Evolutionary conservation across 441 rosid species (phyloP).

Genomic region (Cnidoscolus chayamansa): DNA sequence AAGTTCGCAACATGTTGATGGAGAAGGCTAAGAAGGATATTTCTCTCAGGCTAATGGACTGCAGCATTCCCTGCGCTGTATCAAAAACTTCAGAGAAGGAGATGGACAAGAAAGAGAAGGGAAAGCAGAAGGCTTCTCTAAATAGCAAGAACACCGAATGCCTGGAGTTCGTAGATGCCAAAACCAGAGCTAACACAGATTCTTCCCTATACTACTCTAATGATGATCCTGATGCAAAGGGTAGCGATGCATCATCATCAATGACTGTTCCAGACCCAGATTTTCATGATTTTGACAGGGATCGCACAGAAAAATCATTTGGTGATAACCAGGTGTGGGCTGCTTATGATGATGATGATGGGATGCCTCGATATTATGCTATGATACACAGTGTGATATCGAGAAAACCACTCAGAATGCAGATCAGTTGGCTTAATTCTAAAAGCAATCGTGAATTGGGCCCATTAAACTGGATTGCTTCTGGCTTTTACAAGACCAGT

Average conservation of each 20-base stretch:
- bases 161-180: slow-evolving; percentile 15
- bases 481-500: slow-evolving; percentile 76
- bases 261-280: slow-evolving; percentile 85
- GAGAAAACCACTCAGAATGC: slow-evolving; percentile 63
- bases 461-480: slow-evolving; percentile 65
- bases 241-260: slow-evolving; percentile 19
- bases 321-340: slow-evolving; percentile 81
- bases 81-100: slow-evolving; percentile 21
- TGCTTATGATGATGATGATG: slow-evolving; percentile 84
- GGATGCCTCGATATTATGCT: slow-evolving; percentile 91
- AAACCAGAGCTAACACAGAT: slow-evolving; percentile 20
- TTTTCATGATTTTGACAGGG: slow-evolving; percentile 80
- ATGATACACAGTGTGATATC: slow-evolving; percentile 71
- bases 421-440: slow-evolving; percentile 87
- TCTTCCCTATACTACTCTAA: slow-evolving; percentile 21
- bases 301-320: slow-evolving; percentile 70
- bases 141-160: slow-evolving; percentile 20
- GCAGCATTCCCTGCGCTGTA: slow-evolving; percentile 25
- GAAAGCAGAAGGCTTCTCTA: slow-evolving; percentile 31
- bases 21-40: slow-evolving; percentile 48
- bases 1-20: slow-evolving; percentile 47
- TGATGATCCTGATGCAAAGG: slow-evolving; percentile 19
- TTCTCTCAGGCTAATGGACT: slow-evolving; percentile 35
- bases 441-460: slow-evolving; percentile 64
- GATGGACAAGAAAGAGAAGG: slow-evolving; percentile 23